Percentiles rank a stretch among this genome's conserved stretches.
These are phyloP conservation scores for Lepidium aucheri DNA, from an alignment of 345 rosid genomes.

Conservation along the genomic window DNA sequence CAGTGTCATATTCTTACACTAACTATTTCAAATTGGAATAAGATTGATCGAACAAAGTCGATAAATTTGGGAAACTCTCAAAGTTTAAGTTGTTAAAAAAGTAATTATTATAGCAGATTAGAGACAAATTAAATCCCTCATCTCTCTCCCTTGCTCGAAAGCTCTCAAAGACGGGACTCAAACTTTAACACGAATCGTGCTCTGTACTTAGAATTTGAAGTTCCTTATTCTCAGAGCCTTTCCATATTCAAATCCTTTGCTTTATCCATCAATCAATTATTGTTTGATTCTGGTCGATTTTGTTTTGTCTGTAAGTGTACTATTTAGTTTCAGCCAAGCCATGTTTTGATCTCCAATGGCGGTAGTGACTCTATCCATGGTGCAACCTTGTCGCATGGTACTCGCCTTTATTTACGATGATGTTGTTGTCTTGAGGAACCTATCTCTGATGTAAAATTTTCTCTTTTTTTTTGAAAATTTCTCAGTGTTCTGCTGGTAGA, in stretches of 20 bases:
- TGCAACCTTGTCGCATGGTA: constrained; percentile 31
- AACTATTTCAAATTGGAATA: neutral
- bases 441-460: neutral
- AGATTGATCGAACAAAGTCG: neutral
- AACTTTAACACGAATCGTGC: neutral
- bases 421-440: neutral
- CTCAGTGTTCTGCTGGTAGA: constrained; percentile 40
- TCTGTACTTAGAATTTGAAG: neutral
- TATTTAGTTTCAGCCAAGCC: neutral
- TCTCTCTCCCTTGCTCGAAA: neutral
- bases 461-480: neutral
- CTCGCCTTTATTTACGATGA: neutral
- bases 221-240: neutral
- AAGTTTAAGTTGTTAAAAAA: neutral
- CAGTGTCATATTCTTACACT: neutral
- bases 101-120: neutral
- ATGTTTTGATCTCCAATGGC: constrained; percentile 25
- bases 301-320: neutral
- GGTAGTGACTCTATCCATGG: constrained; percentile 20
- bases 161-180: neutral
- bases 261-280: neutral
- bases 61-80: neutral
- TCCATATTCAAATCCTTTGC: neutral
- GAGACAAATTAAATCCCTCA: neutral
- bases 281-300: neutral